Percentiles rank a stretch among this genome's conserved stretches.
These are phyloP conservation scores for Gomphus sp. DNA, from an alignment of 1,284 basidiomycete genomes.

Conservation along the genomic window DNA sequence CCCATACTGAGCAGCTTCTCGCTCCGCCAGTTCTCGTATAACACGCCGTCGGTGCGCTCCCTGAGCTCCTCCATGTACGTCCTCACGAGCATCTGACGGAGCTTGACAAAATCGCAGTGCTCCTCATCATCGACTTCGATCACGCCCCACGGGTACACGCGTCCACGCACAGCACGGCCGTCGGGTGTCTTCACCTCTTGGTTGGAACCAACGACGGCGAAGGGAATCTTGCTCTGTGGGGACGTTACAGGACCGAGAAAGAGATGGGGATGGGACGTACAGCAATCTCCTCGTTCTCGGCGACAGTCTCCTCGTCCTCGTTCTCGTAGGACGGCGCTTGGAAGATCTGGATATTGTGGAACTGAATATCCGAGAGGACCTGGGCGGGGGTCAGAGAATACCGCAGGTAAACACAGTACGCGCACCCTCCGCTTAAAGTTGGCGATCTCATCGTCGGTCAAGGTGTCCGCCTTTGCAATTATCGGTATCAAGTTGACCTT, in stretches of 20 bases:
- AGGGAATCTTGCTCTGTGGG: conserved; percentile 84
- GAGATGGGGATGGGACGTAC: conserved; percentile 20
- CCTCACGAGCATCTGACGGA: conserved; percentile 95
- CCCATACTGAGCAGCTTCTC: conserved; percentile 94
- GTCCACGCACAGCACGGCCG: conserved; percentile 84
- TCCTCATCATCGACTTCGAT: conserved; percentile 98
- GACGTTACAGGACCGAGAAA: neutral
- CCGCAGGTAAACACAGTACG: neutral
- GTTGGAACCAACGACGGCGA: conserved; percentile 93
- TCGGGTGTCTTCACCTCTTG: conserved; percentile 71
- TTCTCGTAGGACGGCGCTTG: conserved; percentile 92
- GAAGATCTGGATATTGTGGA: conserved; percentile 95
- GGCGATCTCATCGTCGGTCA: conserved; percentile 90
- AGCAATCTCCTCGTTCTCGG: conserved; percentile 92
- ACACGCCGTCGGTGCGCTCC: conserved; percentile 86
- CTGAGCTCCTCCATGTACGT: conserved; percentile 98
- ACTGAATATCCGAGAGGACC: conserved; percentile 85
- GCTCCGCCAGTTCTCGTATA: conserved; percentile 95
- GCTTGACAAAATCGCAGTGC: conserved; percentile 97
- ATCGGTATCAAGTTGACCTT: conserved; percentile 97
- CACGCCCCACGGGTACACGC: conserved; percentile 93
- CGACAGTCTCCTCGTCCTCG: conserved; percentile 94
- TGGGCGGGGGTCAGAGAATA: conserved; percentile 21
- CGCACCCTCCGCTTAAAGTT: conserved; percentile 87
- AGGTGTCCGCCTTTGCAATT: conserved; percentile 93